phyloP scores from a whole-genome alignment of 2,329 filamentous ascomycete species.

The Colletotrichum cuscutae region DNA sequence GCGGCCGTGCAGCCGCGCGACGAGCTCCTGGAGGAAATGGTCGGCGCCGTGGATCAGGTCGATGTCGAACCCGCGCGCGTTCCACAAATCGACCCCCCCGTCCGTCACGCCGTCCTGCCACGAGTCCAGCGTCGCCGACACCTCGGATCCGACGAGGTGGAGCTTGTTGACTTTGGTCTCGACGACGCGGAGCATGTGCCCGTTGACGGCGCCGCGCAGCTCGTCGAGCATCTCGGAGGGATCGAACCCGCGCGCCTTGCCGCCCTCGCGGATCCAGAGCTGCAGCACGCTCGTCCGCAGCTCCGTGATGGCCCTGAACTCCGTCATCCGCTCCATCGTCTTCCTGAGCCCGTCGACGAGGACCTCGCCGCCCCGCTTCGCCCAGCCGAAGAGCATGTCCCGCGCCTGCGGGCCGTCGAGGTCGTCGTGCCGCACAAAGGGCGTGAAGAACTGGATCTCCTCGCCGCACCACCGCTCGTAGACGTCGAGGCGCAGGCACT shows the following conservation, averaged over 20 bases:
- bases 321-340: conserved; percentile 67
- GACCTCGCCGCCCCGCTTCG: conserved; percentile 66
- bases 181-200: conserved; percentile 72
- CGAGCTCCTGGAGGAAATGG: conserved; percentile 75
- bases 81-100: conserved; percentile 72
- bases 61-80: conserved; percentile 68
- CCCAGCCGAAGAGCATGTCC: conserved; percentile 73
- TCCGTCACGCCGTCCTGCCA: conserved; percentile 68
- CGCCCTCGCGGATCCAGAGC: conserved; percentile 78
- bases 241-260: conserved; percentile 73
- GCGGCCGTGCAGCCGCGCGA: conserved; percentile 77
- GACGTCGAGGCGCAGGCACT: conserved; percentile 80
- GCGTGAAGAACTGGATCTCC: conserved; percentile 85
- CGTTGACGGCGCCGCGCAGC: conserved; percentile 75
- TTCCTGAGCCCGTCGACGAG: conserved; percentile 71
- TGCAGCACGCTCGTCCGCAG: conserved; percentile 77
- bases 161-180: conserved; percentile 72
- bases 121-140: conserved; percentile 68
- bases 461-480: conserved; percentile 83
- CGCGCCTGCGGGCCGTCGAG: conserved; percentile 69
- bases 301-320: conserved; percentile 76
- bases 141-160: conserved; percentile 70
- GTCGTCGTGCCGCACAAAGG: conserved; percentile 87
- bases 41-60: conserved; percentile 74
- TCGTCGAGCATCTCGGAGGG: conserved; percentile 74